A percentile compares a stretch with the other conserved stretches of the same genome.
Evolutionary conservation across 2,329 filamentous ascomycete species (phyloP).

Genomic region (Venturia pyrina): DNA sequence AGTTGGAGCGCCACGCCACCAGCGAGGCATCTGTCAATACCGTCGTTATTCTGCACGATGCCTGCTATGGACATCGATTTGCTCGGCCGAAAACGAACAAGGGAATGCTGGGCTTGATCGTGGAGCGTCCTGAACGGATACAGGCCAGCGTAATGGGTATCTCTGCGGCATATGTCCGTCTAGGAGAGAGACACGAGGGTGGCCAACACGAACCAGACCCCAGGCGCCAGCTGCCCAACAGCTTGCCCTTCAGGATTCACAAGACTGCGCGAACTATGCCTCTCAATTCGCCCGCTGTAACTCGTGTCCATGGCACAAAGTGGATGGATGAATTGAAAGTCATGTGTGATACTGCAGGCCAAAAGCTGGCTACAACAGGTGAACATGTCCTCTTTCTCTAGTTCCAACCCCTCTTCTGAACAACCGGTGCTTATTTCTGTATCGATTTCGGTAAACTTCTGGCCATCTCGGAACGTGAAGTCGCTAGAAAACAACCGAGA

Average conservation of each 20-base stretch:
- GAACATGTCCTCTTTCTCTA: not conserved
- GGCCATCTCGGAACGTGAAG: not conserved
- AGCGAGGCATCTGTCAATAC: conserved; percentile 6
- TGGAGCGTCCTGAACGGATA: conserved; percentile 86
- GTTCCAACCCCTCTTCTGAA: conserved; percentile 57
- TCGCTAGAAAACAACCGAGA: not conserved
- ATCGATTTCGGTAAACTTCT: conserved; percentile 27
- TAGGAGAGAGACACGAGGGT: conserved; percentile 69
- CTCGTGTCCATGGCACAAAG: conserved; percentile 77
- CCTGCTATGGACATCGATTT: conserved; percentile 89
- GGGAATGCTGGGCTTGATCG: conserved; percentile 64
- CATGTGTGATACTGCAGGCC: conserved; percentile 75
- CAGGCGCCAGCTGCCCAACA: conserved; percentile 38
- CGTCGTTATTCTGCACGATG: conserved; percentile 80
- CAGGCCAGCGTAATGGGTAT: conserved; percentile 75
- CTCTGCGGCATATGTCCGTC: conserved; percentile 78
- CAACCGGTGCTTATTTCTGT: conserved; percentile 16
- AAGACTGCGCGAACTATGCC: conserved; percentile 66
- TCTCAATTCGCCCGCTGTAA: conserved; percentile 66
- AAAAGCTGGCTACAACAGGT: conserved; percentile 61
- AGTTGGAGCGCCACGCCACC: conserved; percentile 6
- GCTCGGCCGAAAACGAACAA: conserved; percentile 71
- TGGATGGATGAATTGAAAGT: conserved; percentile 89
- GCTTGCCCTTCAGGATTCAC: conserved; percentile 65
- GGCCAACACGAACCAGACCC: conserved; percentile 60